Conservation (phyloP, 371 early-diverging fungal genomes). For the Rhizopus sp. region DNA sequence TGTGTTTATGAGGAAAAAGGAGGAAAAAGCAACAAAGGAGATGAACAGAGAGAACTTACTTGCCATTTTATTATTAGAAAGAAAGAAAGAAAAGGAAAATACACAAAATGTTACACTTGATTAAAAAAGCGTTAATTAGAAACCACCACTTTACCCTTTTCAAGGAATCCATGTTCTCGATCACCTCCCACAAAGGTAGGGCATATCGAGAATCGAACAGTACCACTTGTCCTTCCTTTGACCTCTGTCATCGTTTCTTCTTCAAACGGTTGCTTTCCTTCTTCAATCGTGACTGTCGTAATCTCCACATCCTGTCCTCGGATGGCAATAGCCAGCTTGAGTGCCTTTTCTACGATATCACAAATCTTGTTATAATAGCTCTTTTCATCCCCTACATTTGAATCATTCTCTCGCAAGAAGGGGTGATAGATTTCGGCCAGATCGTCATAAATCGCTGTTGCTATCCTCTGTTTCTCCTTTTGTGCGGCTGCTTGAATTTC, state of each 20-base stretch:
- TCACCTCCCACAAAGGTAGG: slow-evolving; percentile 42
- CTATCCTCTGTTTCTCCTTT: slow-evolving; percentile 34
- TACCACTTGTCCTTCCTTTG: slow-evolving; percentile 32
- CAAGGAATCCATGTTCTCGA: slow-evolving; percentile 47
- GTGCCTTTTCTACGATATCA: slow-evolving; percentile 58
- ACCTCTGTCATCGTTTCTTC: slow-evolving; percentile 46
- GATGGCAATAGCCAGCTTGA: slow-evolving; percentile 56
- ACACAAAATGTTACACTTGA: background rate
- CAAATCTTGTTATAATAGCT: slow-evolving; percentile 45
- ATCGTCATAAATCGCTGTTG: slow-evolving; percentile 44
- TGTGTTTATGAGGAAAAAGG: no score
- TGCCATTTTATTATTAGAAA: no score
- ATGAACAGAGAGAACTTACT: no score
- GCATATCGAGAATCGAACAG: slow-evolving; percentile 38
- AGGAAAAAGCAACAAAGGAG: no score
- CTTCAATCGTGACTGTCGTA: slow-evolving; percentile 42
- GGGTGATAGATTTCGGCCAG: slow-evolving; percentile 48
- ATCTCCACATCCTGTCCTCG: slow-evolving; percentile 62
- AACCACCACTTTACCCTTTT: slow-evolving; percentile 51
- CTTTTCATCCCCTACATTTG: slow-evolving; percentile 37
- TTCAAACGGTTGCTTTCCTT: slow-evolving; percentile 47
- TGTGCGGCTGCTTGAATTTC: slow-evolving; percentile 48
- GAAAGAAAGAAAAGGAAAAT: background rate
- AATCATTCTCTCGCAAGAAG: slow-evolving; percentile 46
- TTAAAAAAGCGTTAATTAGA: slow-evolving; percentile 16